Evolutionary conservation across 2,329 filamentous ascomycete species (phyloP).

Genomic region (Coniella lustricola): DNA sequence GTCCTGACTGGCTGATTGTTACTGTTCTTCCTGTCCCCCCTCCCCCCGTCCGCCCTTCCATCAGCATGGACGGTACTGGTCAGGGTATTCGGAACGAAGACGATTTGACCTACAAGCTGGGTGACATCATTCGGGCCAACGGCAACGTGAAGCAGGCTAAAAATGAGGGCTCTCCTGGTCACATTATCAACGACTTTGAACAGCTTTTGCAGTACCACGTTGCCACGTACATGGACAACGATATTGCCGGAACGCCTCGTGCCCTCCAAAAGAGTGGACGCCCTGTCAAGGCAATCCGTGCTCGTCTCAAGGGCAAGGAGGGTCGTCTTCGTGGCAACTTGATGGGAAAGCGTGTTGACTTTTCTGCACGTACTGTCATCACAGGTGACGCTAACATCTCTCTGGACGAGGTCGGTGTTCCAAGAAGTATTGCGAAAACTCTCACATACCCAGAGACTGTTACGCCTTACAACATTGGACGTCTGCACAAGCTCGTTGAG

Average conservation of each 20-base stretch:
- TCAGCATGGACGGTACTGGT: constrained; percentile 91
- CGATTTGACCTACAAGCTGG: constrained; percentile 98
- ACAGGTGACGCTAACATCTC: constrained; percentile 97
- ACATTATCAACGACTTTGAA: constrained; percentile 88
- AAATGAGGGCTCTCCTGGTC: constrained; percentile 82
- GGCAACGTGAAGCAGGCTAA: constrained; percentile 88
- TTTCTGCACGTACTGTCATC: constrained; percentile 98
- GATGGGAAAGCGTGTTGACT: constrained; percentile 99
- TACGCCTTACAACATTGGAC: constrained; percentile 94
- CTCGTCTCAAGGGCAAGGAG: constrained; percentile 97
- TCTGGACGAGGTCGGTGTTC: constrained; percentile 94
- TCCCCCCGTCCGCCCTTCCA: constrained; percentile 90
- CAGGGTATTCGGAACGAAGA: constrained; percentile 93
- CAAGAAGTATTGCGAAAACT: constrained; percentile 83
- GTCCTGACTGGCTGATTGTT: constrained; percentile 97
- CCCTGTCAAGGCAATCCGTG: constrained; percentile 92
- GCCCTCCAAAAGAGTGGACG: constrained; percentile 95
- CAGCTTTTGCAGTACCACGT: constrained; percentile 93
- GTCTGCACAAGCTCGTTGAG: constrained; percentile 79
- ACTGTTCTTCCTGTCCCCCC: constrained; percentile 93
- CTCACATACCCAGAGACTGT: constrained; percentile 96
- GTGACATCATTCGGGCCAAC: constrained; percentile 97
- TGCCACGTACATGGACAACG: constrained; percentile 99
- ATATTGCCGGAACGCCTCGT: constrained; percentile 91
- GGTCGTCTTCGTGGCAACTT: constrained; percentile 95